Evolutionary conservation across 192 early-diverging fungal species (phyloP).

Genomic region (Backusella mclennaniae): DNA sequence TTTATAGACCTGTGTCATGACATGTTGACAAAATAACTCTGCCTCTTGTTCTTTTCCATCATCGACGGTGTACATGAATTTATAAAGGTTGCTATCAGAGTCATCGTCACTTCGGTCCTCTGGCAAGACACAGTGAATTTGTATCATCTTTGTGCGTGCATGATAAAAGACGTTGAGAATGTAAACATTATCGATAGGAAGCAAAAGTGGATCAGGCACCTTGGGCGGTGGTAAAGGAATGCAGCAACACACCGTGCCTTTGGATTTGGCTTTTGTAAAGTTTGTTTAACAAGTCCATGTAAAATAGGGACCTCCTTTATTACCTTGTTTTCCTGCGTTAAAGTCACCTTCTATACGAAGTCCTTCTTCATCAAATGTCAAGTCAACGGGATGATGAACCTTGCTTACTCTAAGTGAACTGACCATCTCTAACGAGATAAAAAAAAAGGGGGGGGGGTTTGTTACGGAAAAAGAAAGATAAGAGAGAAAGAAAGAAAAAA

Average conservation of each 20-base stretch:
- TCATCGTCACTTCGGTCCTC: constrained; percentile 17
- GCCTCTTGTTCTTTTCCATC: constrained; percentile 9
- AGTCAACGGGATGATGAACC: constrained; percentile 15
- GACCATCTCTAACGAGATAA: neutral
- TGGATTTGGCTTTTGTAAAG: constrained; percentile 13
- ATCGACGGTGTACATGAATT: constrained; percentile 27
- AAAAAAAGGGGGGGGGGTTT: neutral
- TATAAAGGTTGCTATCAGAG: constrained; percentile 22
- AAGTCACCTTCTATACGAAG: constrained; percentile 37
- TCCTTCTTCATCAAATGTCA: constrained; percentile 29
- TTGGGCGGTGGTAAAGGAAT: constrained; percentile 25
- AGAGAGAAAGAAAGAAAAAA: neutral
- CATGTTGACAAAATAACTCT: constrained; percentile 9
- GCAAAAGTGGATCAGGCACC: constrained; percentile 17
- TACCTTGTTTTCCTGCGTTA: constrained; percentile 26
- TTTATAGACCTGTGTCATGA: constrained; percentile 28
- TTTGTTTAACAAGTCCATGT: too few relatives aligned
- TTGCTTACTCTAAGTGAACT: constrained; percentile 10
- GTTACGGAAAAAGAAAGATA: neutral
- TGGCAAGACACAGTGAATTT: constrained; percentile 27
- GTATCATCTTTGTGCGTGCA: constrained; percentile 25
- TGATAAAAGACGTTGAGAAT: constrained; percentile 19
- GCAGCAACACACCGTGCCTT: constrained; percentile 18
- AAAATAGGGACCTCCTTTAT: too few relatives aligned
- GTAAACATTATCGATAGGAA: constrained; percentile 27